Conservation (phyloP, 176 grass and related monocot species). For the Lolium perenne region DNA sequence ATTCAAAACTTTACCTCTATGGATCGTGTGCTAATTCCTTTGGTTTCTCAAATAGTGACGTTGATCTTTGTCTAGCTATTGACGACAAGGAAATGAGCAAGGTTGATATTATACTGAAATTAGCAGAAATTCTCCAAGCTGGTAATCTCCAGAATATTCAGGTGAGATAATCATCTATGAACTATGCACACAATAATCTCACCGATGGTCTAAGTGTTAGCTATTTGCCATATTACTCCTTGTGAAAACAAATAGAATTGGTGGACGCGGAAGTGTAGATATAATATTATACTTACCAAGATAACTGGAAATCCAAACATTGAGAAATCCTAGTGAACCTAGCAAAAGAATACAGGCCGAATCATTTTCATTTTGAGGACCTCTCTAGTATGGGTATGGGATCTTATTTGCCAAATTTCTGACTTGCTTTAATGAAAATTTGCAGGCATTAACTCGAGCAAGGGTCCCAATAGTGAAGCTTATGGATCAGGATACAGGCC, state of each 20-base stretch:
- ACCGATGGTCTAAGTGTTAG: background rate
- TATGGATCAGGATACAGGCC: constrained; percentile 90
- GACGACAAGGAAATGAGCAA: constrained; percentile 72
- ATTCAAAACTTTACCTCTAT: constrained; percentile 80
- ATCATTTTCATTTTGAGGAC: constrained; percentile 1
- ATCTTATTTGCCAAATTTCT: constrained; percentile 40
- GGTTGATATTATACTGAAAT: constrained; percentile 86
- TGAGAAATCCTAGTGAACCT: background rate
- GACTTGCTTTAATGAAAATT: constrained; percentile 34
- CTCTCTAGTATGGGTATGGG: background rate
- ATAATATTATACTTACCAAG: background rate
- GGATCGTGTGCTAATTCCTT: constrained; percentile 96
- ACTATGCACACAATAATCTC: background rate
- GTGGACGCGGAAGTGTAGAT: background rate
- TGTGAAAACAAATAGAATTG: background rate
- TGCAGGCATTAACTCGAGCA: constrained; percentile 90
- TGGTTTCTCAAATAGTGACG: constrained; percentile 91
- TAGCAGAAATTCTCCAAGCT: constrained; percentile 81
- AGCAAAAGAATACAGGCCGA: constrained; percentile 10
- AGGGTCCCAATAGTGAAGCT: constrained; percentile 99
- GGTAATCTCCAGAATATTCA: constrained; percentile 91
- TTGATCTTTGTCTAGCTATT: constrained; percentile 92
- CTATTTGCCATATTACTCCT: constrained; percentile 3
- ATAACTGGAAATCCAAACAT: background rate
- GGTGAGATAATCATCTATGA: constrained; percentile 51